phyloP scores from a whole-genome alignment of 2,329 filamentous ascomycete species.

The Polychaeton citri region DNA sequence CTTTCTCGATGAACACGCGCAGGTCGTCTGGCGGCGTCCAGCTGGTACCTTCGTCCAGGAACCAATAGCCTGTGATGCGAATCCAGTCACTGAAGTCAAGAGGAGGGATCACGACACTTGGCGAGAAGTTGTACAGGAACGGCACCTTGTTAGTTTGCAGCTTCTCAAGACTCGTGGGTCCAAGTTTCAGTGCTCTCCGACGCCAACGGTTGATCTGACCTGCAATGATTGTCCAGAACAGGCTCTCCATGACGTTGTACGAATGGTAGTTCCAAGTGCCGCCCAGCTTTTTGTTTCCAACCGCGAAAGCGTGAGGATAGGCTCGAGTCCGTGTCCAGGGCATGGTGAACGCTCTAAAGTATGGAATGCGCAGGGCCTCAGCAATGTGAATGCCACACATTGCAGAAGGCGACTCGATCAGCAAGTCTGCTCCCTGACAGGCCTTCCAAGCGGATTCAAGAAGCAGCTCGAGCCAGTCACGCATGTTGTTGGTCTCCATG shows the following conservation, averaged over 20 bases:
- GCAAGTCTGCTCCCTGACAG: slow-evolving; percentile 73
- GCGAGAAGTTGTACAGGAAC: slow-evolving; percentile 95
- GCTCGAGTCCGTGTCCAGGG: slow-evolving; percentile 93
- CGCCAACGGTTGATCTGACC: slow-evolving; percentile 90
- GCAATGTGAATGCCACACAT: slow-evolving; percentile 98
- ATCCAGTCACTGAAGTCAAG: slow-evolving; percentile 98
- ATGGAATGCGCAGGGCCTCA: slow-evolving; percentile 81
- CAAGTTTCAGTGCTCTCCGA: slow-evolving; percentile 63
- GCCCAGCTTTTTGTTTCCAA: slow-evolving; percentile 85
- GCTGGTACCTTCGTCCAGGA: slow-evolving; percentile 61
- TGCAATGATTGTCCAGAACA: slow-evolving; percentile 92
- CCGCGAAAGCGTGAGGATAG: slow-evolving; percentile 92
- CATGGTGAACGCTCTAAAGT: slow-evolving; percentile 97
- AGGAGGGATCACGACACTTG: slow-evolving; percentile 83
- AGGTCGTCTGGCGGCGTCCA: slow-evolving; percentile 69
- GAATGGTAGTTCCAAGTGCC: slow-evolving; percentile 91
- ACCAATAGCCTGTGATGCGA: slow-evolving; percentile 95
- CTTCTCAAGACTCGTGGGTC: slow-evolving; percentile 72
- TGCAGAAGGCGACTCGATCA: slow-evolving; percentile 90
- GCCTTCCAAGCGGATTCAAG: slow-evolving; percentile 69
- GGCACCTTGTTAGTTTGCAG: slow-evolving; percentile 96
- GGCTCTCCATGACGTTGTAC: slow-evolving; percentile 89
- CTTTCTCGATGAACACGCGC: slow-evolving; percentile 67
- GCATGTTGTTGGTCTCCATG: slow-evolving; percentile 79
- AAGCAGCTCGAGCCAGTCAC: slow-evolving; percentile 87